A percentile compares a stretch with the other conserved stretches of the same genome.
These are phyloP conservation scores for Paecilomyces formosus DNA, from an alignment of 2,329 filamentous ascomycete species.

Conservation along the genomic window DNA sequence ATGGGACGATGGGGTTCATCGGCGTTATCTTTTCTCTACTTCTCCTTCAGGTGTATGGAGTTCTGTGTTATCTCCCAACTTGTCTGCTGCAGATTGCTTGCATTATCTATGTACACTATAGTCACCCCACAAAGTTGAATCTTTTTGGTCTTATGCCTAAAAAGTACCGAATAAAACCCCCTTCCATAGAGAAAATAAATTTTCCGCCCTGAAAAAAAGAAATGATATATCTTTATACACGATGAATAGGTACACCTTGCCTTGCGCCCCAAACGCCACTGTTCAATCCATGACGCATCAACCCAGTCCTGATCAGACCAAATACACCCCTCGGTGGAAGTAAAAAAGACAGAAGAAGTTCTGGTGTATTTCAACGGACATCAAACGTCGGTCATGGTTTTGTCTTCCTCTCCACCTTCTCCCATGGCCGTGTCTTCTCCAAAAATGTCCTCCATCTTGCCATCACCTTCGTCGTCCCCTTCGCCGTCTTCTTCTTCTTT, in stretches of 20 bases:
- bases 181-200: neutral
- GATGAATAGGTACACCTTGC: neutral
- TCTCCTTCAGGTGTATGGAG: neutral
- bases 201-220: neutral
- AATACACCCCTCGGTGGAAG: neutral
- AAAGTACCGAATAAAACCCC: neutral
- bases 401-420: slow-evolving; percentile 29
- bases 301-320: neutral
- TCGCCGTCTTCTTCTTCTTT: slow-evolving; percentile 20
- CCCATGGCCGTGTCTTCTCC: slow-evolving; percentile 35
- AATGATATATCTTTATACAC: neutral
- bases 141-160: neutral
- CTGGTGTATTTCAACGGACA: neutral
- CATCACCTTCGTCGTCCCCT: slow-evolving; percentile 36
- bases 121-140: neutral
- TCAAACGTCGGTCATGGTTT: slow-evolving; percentile 37
- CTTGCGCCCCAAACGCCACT: slow-evolving; percentile 3
- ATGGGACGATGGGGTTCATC: neutral
- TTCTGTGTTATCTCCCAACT: neutral
- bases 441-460: slow-evolving; percentile 42
- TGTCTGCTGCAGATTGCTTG: neutral
- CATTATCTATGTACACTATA: neutral
- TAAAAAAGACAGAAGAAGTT: neutral
- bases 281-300: neutral
- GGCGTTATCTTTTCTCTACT: neutral